Evolutionary conservation across 305 asterid genomes (phyloP), one percentile per base, ranked within the genome.

Genomic region (Fraxinus floribunda): DNA sequence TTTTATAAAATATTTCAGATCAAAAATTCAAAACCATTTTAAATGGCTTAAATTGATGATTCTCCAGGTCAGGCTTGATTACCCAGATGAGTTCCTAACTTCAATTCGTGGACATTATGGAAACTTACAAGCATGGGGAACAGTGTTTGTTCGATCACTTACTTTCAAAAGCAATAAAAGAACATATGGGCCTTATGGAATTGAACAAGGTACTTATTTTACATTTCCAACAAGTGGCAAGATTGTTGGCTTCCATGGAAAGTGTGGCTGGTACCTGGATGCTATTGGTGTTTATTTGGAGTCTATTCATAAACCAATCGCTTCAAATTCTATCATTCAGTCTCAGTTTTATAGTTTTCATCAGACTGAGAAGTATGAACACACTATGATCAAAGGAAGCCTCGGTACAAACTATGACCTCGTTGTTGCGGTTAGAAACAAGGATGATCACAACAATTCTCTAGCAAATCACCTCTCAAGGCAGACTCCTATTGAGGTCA

Each of bases 231-330:
- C 73, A 29, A 80, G 83, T 5, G 94, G 92, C 3, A 91, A 91
- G 85, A 89, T 93, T 35, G 92, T 92, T 4, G 98, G 98, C 7
- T 94, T 94, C 86, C 87, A 92, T 77, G 98, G 98, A 52, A 91
- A 89, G 81, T 68, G 85, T 30, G 95, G 98, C 32, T 90, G 93
- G 95, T 89, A 80, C 87, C 86, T 95, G 20, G 93, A 90, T 86
- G 90, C 98, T 13, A 87, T 92, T 74, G 98, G 98, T 44, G 90
- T 82, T 79, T 88, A 93, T 84, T 44, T 92, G 20, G 92, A 90
- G 87, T 90, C 95, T 79, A 11, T 83, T 10, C 86, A 60, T 16
- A 83, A 83, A 26, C 73, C 84, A 7, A 18, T 79, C 6, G 77
- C 84, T 11, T 44, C 89, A 26, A 82, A 86, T 52, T 7, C 88